A percentile compares a stretch with the other conserved stretches of the same genome.
Conservation (phyloP, 164 flowering plant genomes). For the Kingdonia uniflora region DNA sequence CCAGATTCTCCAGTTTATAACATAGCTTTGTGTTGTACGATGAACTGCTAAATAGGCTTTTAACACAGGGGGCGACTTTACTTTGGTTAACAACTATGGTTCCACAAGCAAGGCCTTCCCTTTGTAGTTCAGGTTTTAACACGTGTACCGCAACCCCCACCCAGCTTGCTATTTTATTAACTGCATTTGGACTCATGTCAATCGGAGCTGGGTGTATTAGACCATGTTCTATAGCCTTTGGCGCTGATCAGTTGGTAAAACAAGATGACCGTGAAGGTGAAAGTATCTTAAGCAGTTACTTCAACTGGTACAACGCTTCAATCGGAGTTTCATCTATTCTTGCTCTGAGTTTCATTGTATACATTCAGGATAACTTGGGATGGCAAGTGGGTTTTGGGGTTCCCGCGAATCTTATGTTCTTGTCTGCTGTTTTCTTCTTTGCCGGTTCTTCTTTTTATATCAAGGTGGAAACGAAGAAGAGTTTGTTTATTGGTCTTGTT, state of each 20-base stretch:
- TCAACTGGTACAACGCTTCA: slow-evolving; percentile 2
- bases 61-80: background rate
- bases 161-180: background rate
- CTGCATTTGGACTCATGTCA: background rate
- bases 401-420: background rate
- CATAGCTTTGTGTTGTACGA: too few species aligned
- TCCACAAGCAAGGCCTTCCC: background rate
- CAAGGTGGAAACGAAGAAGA: background rate
- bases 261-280: background rate
- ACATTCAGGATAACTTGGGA: background rate
- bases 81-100: background rate
- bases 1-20: too few species aligned
- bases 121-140: background rate
- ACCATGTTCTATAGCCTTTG: slow-evolving; percentile 4
- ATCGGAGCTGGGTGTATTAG: slow-evolving; percentile 1
- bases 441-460: background rate
- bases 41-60: too few species aligned
- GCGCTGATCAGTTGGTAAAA: background rate
- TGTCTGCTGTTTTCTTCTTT: background rate
- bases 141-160: background rate
- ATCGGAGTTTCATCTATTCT: background rate
- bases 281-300: background rate
- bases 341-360: background rate
- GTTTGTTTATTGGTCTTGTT: slow-evolving; percentile 2
- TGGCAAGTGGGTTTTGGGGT: slow-evolving; percentile 1